Conservation (phyloP, 768 basidiomycete genomes). For the Trametopsis cervina region DNA sequence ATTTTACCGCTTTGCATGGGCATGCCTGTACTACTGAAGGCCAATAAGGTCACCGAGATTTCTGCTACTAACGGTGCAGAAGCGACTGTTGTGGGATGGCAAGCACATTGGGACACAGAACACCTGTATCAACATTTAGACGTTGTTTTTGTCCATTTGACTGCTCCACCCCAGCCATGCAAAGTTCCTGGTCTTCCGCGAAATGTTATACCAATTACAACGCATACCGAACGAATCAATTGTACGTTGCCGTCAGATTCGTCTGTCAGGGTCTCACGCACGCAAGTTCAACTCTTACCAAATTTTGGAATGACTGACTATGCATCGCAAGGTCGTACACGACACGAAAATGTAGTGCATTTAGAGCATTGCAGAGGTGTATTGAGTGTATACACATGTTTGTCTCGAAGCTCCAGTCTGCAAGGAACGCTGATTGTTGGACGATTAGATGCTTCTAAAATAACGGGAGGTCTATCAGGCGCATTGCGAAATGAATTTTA, state of each 20-base stretch:
- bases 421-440: constrained; percentile 14
- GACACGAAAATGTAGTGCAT: constrained; percentile 15
- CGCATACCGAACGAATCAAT: not conserved
- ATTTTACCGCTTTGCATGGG: constrained; percentile 15
- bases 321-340: constrained; percentile 17
- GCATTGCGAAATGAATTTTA: constrained; percentile 11
- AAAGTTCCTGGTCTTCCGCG: constrained; percentile 12
- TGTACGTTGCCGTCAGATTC: constrained; percentile 9
- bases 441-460: constrained; percentile 3
- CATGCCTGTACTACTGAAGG: constrained; percentile 19
- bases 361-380: constrained; percentile 7
- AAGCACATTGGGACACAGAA: constrained; percentile 1
- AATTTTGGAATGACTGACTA: constrained; percentile 22
- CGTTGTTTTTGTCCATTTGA: too few species aligned
- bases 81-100: constrained; percentile 13
- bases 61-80: too few species aligned
- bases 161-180: too few species aligned
- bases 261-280: not conserved
- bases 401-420: constrained; percentile 15
- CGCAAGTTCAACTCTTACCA: constrained; percentile 14
- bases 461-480: not conserved
- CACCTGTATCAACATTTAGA: too few species aligned
- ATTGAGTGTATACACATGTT: constrained; percentile 17
- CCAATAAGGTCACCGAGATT: constrained; percentile 19
- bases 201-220: constrained; percentile 16